Evolutionary conservation across 257 asterid genomes (phyloP).

Genomic region (Scutellaria galericulata): DNA sequence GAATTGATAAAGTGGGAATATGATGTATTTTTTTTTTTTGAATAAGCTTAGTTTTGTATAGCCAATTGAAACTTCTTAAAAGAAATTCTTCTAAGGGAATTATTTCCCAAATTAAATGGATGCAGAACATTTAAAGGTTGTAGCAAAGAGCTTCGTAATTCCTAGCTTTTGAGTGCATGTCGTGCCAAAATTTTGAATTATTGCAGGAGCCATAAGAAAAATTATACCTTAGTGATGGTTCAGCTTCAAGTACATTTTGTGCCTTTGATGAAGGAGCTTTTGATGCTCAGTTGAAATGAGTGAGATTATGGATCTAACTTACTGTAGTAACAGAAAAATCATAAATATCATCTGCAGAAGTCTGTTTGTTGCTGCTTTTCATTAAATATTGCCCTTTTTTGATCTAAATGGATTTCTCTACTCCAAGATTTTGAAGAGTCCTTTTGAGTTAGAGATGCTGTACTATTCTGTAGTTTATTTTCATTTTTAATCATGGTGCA

Average conservation of each 20-base stretch:
- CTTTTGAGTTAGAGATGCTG: background rate
- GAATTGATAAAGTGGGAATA: background rate
- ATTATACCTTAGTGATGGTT: background rate
- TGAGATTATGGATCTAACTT: conserved; percentile 2
- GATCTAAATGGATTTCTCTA: conserved; percentile 11
- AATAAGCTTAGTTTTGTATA: background rate
- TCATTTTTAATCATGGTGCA: background rate
- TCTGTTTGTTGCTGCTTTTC: background rate
- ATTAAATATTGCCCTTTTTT: background rate
- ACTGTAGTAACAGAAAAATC: conserved; percentile 4
- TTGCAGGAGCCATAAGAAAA: background rate
- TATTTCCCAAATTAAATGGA: background rate
- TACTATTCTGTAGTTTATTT: background rate
- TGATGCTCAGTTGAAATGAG: background rate
- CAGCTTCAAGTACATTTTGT: background rate
- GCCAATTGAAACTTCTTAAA: background rate
- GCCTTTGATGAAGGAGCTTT: background rate
- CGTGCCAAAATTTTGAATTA: background rate
- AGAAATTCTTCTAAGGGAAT: background rate
- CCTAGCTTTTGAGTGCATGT: background rate
- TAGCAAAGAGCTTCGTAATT: background rate
- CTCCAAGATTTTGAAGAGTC: conserved; percentile 6
- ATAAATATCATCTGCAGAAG: conserved; percentile 4
- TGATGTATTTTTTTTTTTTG: background rate
- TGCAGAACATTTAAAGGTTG: background rate